These are phyloP conservation scores for Torulaspora franciscae DNA, from an alignment of 805 yeast genomes.

Conservation along the genomic window DNA sequence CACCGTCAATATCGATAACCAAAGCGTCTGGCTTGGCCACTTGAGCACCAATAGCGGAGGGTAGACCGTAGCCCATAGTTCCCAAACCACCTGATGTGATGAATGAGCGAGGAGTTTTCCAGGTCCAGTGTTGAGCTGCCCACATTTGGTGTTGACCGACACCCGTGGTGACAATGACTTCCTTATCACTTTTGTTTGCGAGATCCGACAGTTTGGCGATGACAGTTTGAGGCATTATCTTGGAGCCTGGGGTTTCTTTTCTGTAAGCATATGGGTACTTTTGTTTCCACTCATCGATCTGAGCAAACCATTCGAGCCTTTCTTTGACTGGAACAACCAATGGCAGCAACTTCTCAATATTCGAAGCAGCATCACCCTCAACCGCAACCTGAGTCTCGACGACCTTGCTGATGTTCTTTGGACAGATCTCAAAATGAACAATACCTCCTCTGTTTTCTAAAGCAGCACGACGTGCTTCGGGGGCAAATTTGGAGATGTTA, in stretches of 20 bases:
- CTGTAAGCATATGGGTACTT: constrained; percentile 82
- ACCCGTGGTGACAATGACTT: constrained; percentile 91
- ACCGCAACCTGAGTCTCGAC: constrained; percentile 94
- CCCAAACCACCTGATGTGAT: constrained; percentile 99
- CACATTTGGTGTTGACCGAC: constrained; percentile 99
- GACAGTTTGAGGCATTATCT: constrained; percentile 90
- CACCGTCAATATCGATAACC: constrained; percentile 97
- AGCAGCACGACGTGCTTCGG: constrained; percentile 87
- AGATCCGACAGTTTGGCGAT: constrained; percentile 72
- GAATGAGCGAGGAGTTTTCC: constrained; percentile 89
- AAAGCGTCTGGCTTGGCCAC: constrained; percentile 90
- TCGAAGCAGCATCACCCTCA: constrained; percentile 90
- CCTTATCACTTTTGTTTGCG: constrained; percentile 51
- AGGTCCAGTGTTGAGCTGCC: constrained; percentile 97
- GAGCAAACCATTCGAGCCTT: constrained; percentile 76
- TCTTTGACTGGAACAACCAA: constrained; percentile 55
- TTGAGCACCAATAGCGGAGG: constrained; percentile 98
- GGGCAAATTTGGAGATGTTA: constrained; percentile 81
- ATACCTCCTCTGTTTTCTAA: constrained; percentile 89
- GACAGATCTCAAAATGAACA: constrained; percentile 90
- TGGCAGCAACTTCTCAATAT: constrained; percentile 69
- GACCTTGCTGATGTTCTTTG: constrained; percentile 96
- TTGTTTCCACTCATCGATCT: constrained; percentile 75
- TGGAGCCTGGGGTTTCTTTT: constrained; percentile 71
- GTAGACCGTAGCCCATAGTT: constrained; percentile 97